Evolutionary conservation across 805 yeast species (phyloP), one percentile per base, ranked within the genome.

Genomic region (Phaffomyces thermotolerans): DNA sequence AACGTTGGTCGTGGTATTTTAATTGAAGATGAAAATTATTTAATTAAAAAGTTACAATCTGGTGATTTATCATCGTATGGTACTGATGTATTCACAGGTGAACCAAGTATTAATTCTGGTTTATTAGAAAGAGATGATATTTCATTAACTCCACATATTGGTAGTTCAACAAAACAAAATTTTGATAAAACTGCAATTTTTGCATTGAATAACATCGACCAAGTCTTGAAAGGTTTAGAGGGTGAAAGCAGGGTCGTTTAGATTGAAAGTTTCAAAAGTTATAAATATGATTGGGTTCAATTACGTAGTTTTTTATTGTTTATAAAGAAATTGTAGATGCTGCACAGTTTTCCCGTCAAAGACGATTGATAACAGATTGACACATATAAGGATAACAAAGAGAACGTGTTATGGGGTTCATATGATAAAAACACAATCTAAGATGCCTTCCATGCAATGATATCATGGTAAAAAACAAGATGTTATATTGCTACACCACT

Each of bases 1-100:
- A 80, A 79, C 57, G 70, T 78, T 22, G 85, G 86, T 4, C 64
- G 86, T 46, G 87, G 85, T 2, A 52, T 64, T 8, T 67, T 78
- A 14, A 57, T 79, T 37, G 80, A 54, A 30, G 36, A 77, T 47
- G 77, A 75, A 52, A 62, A 67, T 10, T 76, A 75, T 2, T 62
- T 79, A 22, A 69, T 74, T 9, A 60, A 63, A 13, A 40, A 41
- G 13, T 43, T 61, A 3, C 59, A 67, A 40, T 38, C 57, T 7
- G 79, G 79, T 0, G 68, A 68, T 31, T 60, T 79, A 5, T 62
- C 75, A 34, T 78, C 73, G 58, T 72, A 80, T 5, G 87, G 84
- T 0, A 59, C 74, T 41, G 87, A 80, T 54, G 85, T 80, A 3
- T 79, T 66, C 52, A 75, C 75, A 52, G 53, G 66, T 14, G 86